Evolutionary conservation across 768 basidiomycete species (phyloP).

Genomic region (Suillus clintonianus): DNA sequence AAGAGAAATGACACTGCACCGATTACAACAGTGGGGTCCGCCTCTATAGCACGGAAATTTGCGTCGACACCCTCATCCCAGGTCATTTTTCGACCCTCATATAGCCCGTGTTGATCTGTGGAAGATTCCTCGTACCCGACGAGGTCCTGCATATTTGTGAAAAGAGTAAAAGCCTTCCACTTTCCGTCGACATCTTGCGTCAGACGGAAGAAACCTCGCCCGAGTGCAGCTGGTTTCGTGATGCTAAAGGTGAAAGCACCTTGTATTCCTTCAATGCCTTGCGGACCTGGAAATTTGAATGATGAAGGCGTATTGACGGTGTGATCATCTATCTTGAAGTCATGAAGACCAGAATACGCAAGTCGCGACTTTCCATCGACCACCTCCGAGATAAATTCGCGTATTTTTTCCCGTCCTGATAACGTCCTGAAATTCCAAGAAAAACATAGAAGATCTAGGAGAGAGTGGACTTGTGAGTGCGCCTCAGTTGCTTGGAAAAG

Average conservation of each 20-base stretch:
- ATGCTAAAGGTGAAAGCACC: neutral
- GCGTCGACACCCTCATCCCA: neutral
- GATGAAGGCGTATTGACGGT: neutral
- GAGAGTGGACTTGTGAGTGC: neutral
- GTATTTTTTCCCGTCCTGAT: neutral
- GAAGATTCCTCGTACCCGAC: slow-evolving; percentile 47
- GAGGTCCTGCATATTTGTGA: slow-evolving; percentile 57
- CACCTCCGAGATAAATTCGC: neutral
- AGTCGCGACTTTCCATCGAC: neutral
- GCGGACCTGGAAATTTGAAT: neutral
- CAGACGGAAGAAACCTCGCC: slow-evolving; percentile 49
- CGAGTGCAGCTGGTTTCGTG: neutral
- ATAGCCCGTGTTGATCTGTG: neutral
- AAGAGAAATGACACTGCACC: slow-evolving; percentile 29
- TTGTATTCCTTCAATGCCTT: neutral
- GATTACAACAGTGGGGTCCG: slow-evolving; percentile 25
- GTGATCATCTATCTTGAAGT: slow-evolving; percentile 1
- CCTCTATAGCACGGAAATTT: neutral
- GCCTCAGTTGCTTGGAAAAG: neutral
- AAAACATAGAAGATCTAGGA: neutral
- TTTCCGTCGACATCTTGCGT: slow-evolving; percentile 41
- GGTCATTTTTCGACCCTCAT: neutral
- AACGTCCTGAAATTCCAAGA: neutral
- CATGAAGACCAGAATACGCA: neutral
- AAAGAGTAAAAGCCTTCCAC: slow-evolving; percentile 61